A percentile compares a stretch with the other conserved stretches of the same genome.
These are phyloP conservation scores for Chrysosporium keratinophilum DNA, from an alignment of 2,329 filamentous ascomycete species.

Conservation along the genomic window DNA sequence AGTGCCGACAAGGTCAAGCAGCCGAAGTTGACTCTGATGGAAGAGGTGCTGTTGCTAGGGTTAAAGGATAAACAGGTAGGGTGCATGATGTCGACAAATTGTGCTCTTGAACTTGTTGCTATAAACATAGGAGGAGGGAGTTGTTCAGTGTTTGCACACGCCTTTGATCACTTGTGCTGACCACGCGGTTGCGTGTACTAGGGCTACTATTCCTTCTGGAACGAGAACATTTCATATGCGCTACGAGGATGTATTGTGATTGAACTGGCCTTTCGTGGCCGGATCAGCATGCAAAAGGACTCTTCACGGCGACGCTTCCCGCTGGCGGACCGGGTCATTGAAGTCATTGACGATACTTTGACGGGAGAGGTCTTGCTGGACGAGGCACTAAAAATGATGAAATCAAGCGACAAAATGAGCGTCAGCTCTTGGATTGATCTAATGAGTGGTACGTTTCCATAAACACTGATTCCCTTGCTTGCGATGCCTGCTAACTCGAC, in stretches of 20 bases:
- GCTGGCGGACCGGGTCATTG: slow-evolving; percentile 83
- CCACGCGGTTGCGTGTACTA: slow-evolving; percentile 30
- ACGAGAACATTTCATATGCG: slow-evolving; percentile 98
- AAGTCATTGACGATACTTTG: slow-evolving; percentile 91
- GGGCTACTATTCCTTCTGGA: slow-evolving; percentile 99
- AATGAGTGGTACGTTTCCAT: slow-evolving; percentile 68
- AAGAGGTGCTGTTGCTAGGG: slow-evolving; percentile 88
- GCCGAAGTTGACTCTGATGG: slow-evolving; percentile 97
- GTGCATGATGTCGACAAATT: not conserved
- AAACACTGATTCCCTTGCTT: slow-evolving; percentile 5
- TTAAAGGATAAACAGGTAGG: slow-evolving; percentile 96
- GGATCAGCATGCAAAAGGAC: slow-evolving; percentile 98
- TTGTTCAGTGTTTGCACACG: not conserved
- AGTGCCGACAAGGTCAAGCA: slow-evolving; percentile 93
- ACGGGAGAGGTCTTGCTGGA: slow-evolving; percentile 95
- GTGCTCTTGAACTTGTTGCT: not conserved
- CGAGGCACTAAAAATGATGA: slow-evolving; percentile 99
- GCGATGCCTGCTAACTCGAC: not conserved
- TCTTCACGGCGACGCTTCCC: slow-evolving; percentile 83
- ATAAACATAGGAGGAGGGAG: not conserved
- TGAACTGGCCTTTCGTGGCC: slow-evolving; percentile 88
- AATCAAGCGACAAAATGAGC: slow-evolving; percentile 99
- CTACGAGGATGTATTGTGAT: slow-evolving; percentile 96
- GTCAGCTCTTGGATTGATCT: slow-evolving; percentile 98
- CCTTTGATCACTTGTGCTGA: not conserved